Conservation (phyloP, 1,284 basidiomycete genomes). For the Ganoderma sinense region DNA sequence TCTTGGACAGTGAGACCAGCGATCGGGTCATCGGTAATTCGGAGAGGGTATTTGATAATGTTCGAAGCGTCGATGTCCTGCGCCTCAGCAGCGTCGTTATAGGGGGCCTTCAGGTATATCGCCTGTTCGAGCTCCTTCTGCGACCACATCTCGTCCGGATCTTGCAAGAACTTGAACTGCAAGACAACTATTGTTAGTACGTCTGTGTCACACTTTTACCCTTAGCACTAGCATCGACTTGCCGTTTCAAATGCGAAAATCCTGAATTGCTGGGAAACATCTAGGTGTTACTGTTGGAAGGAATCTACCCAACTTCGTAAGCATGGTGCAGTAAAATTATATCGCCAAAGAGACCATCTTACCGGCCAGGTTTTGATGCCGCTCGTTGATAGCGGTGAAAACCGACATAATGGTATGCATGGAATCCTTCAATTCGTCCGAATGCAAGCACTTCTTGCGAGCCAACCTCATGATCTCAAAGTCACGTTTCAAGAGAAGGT, state of each 20-base stretch:
- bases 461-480: conserved; percentile 33
- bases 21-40: background rate
- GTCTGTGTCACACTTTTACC: no score
- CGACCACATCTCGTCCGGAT: background rate
- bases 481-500: conserved; percentile 35
- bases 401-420: conserved; percentile 8
- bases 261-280: conserved; percentile 26
- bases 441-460: conserved; percentile 23
- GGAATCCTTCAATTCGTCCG: conserved; percentile 27
- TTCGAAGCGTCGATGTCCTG: background rate
- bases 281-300: conserved; percentile 33
- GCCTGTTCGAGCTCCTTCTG: background rate
- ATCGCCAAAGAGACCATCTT: no score
- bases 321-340: no score
- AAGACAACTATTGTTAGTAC: background rate
- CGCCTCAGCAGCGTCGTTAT: background rate
- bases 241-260: conserved; percentile 32
- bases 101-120: background rate
- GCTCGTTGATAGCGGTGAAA: no score
- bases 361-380: no score
- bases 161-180: background rate
- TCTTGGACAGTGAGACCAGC: background rate
- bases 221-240: no score
- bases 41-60: conserved; percentile 4
- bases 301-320: conserved; percentile 18